Conservation (phyloP, 2,329 filamentous ascomycete species). For the Didymellaceae sp. region DNA sequence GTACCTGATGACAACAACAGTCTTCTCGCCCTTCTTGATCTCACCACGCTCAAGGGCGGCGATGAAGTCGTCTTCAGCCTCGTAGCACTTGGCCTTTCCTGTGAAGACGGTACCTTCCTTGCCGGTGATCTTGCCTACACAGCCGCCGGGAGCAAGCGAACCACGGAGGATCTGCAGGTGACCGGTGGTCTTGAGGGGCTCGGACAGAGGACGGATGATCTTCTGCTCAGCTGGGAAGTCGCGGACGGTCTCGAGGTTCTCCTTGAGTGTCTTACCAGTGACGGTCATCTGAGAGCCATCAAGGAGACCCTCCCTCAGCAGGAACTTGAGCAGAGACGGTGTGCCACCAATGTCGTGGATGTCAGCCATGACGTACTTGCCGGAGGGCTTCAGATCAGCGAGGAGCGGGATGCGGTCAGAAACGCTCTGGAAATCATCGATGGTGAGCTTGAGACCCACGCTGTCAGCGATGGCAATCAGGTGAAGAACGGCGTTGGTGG, state of each 20-base stretch:
- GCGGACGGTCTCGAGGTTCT: conserved; percentile 61
- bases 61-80: conserved; percentile 74
- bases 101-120: conserved; percentile 74
- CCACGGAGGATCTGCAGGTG: conserved; percentile 77
- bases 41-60: conserved; percentile 69
- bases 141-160: conserved; percentile 71
- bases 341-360: conserved; percentile 61
- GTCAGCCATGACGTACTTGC: conserved; percentile 66
- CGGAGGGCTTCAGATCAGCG: conserved; percentile 59
- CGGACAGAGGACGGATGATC: conserved; percentile 71
- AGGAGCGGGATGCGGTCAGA: conserved; percentile 59
- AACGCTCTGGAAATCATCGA: conserved; percentile 60
- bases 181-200: conserved; percentile 74
- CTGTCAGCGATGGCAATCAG: conserved; percentile 59
- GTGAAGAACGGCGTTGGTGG: conserved; percentile 59
- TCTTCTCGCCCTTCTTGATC: conserved; percentile 78
- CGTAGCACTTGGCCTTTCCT: conserved; percentile 73
- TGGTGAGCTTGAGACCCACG: conserved; percentile 57
- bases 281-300: conserved; percentile 58
- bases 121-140: conserved; percentile 77
- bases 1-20: conserved; percentile 77
- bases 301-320: conserved; percentile 57
- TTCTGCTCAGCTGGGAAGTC: conserved; percentile 73
- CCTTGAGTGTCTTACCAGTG: conserved; percentile 57
- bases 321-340: conserved; percentile 57